Base-by-base conservation (phyloP, 257 asterid genomes). In the Solanum clarkiae region DNA sequence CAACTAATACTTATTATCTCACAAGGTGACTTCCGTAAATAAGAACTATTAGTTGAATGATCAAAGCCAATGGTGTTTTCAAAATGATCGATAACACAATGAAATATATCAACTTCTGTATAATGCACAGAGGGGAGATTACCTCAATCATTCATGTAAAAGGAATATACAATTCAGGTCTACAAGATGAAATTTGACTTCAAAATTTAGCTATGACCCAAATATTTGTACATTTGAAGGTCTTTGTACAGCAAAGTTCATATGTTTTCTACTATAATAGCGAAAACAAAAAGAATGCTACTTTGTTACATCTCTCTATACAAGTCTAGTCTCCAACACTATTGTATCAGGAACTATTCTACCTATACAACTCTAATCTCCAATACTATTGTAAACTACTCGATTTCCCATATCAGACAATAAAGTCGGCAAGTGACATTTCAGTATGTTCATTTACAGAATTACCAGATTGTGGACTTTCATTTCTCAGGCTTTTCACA, bases 51-150 rank as follows among this genome's bases (percentile, higher is more conserved):
- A 36, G 42, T 36, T 36, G 6, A 36, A 5, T 96, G 99, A 94
- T 96, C 44, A 96, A 96, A 88, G 98, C 98, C 20, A 98, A 96
- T 2, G 97, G 98, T 3, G 96, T 87, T 42, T 93, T 93, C 18
- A 93, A 93, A 81, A 93, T 93, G 98, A 94, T 96, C n/a, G 98
- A 96, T 20, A 57, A 8, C 26, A 20, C 20, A 20, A 57, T 57
- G 65, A 8, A 20, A 57, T n/a, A 57, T 8, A 57, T 10, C 12
- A 20, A 57, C 65, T 1, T 20, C 26, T 57, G 55, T 12, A 51
- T 12, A 11, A 51, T 51, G 55, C 55, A 32, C 36, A 51, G 13
- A 53, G 4, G 10, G 13, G 51, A 47, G 51, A 10, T 9, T 47
- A 47, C 51, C 51, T 47, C 22, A 7, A 57, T 9, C 47, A 32